Evolutionary conservation across 495 filamentous ascomycete genomes (phyloP).

Genomic region (Lasiosphaeria ovina): DNA sequence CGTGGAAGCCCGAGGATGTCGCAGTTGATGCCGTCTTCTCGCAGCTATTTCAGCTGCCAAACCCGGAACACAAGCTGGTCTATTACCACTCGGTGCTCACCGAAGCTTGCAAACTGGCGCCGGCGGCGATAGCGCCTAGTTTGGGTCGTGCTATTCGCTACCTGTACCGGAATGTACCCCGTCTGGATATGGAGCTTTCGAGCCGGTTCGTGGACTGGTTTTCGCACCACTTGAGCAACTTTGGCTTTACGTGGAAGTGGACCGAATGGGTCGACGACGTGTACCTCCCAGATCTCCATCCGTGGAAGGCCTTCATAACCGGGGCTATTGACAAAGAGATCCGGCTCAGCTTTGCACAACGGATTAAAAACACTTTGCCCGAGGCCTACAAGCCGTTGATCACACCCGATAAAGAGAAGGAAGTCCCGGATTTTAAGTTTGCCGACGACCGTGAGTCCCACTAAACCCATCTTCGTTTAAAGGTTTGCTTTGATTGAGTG

Average conservation of each 20-base stretch:
- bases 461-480: neutral
- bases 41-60: conserved; percentile 84
- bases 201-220: conserved; percentile 98
- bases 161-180: conserved; percentile 74
- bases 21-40: conserved; percentile 96
- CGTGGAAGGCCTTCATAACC: conserved; percentile 86
- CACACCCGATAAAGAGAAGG: conserved; percentile 82
- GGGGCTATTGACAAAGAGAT: conserved; percentile 96
- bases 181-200: conserved; percentile 81
- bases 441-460: conserved; percentile 64
- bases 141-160: conserved; percentile 91
- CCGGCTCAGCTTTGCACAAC: conserved; percentile 89
- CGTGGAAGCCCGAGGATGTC: conserved; percentile 98
- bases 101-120: conserved; percentile 91
- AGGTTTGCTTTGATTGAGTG: neutral
- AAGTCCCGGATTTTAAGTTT: conserved; percentile 93
- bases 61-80: conserved; percentile 87
- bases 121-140: conserved; percentile 92
- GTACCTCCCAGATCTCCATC: conserved; percentile 69
- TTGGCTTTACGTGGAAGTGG: conserved; percentile 99
- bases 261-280: conserved; percentile 94
- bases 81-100: conserved; percentile 96
- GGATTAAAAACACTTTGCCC: conserved; percentile 90
- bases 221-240: conserved; percentile 95
- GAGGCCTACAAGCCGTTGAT: conserved; percentile 82